Base-by-base conservation (phyloP, 768 basidiomycete species). In the Lactifluus echinatus region DNA sequence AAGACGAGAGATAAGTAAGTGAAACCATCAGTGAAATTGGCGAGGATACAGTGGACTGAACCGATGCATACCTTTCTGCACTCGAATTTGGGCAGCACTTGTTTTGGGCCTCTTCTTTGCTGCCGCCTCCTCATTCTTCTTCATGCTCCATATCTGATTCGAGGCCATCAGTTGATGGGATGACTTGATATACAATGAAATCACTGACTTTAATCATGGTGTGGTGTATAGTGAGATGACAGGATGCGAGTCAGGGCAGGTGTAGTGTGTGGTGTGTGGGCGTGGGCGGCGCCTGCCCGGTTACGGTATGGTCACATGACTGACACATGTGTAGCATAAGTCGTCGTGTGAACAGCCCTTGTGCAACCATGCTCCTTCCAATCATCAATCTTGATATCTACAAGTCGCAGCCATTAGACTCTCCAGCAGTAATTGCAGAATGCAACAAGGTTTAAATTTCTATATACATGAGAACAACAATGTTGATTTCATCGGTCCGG, bases 31-130 rank as follows among this genome's bases (percentile, higher is more conserved):
- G 55, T 19, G 17, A 23, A 34, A 44, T n/a, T 10, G 15, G 49
- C 33, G 23, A 19, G 29, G 4, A 24, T 11, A 8, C 8, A 21
- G 6, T n/a, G 8, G 26, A 28, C 4, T 23, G 14, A 40, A 23
- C 10, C 14, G 42, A 29, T 24, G 63, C 75, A 56, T 59, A 93
- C 96, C 96, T 79, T 98, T 99, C 79, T 99, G 96, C n/a, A 99
- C 95, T 56, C 96, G 83, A 70, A 99, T 89, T 73, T 97, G 94
- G 28, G 96, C 96, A 15, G 96, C 95, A 67, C 90, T 92, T 44
- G 93, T 96, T 83, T 95, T 97, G 43, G 96, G 96, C 79, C 88
- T 91, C 83, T 84, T 95, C 88, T 93, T 97, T 6, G 91, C 86
- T 53, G 93, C 93, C 55, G 90, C 90, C 68, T 98, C 92, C 77